phyloP scores from a whole-genome alignment of 768 basidiomycete species.

The Tubosaeta sp. region DNA sequence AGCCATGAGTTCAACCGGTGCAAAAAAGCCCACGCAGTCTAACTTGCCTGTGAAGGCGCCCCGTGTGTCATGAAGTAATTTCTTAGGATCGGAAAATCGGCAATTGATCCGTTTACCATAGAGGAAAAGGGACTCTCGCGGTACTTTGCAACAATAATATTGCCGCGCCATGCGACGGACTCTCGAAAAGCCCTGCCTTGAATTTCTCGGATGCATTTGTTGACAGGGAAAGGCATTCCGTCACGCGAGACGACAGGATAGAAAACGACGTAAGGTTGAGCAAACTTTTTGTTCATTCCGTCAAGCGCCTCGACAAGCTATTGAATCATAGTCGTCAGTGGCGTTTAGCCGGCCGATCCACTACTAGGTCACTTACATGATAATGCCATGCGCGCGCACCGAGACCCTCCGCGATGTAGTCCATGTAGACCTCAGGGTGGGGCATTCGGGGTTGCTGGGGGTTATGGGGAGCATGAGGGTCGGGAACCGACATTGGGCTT shows the following conservation, averaged over 20 bases:
- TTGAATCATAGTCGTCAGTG: conserved; percentile 10
- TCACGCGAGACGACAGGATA: conserved; percentile 74
- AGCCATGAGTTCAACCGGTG: conserved; percentile 19
- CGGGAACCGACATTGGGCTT: conserved; percentile 47
- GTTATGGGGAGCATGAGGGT: conserved; percentile 43
- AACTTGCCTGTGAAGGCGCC: conserved; percentile 41
- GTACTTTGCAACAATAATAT: conserved; percentile 74
- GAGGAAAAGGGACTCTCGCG: conserved; percentile 39
- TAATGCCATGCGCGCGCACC: conserved; percentile 69
- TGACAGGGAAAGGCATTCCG: conserved; percentile 77
- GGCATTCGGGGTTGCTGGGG: conserved; percentile 58
- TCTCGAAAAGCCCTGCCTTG: conserved; percentile 62
- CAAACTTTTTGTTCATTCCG: conserved; percentile 75
- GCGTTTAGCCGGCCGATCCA: conserved; percentile 15
- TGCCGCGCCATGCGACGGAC: conserved; percentile 71
- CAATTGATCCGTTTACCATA: conserved; percentile 75
- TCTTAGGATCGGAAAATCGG: conserved; percentile 77
- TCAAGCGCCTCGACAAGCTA: conserved; percentile 74
- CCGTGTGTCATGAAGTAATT: conserved; percentile 72
- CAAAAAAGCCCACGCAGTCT: conserved; percentile 15
- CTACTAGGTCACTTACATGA: conserved; percentile 44
- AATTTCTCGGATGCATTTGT: conserved; percentile 71
- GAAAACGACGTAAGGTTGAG: conserved; percentile 77
- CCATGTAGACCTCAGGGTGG: conserved; percentile 83
- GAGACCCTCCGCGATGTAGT: conserved; percentile 73